Evolutionary conservation across 2,329 filamentous ascomycete genomes (phyloP).

Genomic region (Paecilomyces formosus): DNA sequence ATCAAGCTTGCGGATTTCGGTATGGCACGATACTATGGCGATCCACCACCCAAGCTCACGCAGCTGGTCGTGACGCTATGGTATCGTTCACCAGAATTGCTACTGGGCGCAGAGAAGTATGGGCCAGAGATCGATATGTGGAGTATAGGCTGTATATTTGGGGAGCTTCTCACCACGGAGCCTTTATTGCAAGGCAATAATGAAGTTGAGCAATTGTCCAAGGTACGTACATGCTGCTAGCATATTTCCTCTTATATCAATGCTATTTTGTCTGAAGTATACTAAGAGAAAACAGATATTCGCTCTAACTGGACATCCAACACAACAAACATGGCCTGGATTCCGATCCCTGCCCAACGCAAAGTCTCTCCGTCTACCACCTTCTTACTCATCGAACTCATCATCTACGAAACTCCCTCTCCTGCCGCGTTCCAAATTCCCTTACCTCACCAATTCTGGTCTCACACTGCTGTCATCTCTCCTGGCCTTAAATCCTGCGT

Average conservation of each 20-base stretch:
- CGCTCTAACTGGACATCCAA: slow-evolving; percentile 78
- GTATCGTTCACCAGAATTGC: slow-evolving; percentile 88
- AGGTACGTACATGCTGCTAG: slow-evolving; percentile 36
- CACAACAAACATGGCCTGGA: slow-evolving; percentile 72
- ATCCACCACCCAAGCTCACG: slow-evolving; percentile 71
- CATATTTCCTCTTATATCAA: not conserved
- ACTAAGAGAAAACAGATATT: slow-evolving; percentile 55
- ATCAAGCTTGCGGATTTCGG: slow-evolving; percentile 97
- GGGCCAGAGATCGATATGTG: slow-evolving; percentile 79
- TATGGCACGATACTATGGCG: slow-evolving; percentile 85
- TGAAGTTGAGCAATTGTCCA: slow-evolving; percentile 81
- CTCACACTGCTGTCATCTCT: slow-evolving; percentile 61
- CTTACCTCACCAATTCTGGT: slow-evolving; percentile 70
- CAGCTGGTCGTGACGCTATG: slow-evolving; percentile 93
- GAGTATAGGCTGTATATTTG: slow-evolving; percentile 94
- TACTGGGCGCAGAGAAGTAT: slow-evolving; percentile 74
- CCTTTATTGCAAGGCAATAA: slow-evolving; percentile 82
- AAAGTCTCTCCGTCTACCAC: slow-evolving; percentile 64
- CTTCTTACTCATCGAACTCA: slow-evolving; percentile 19
- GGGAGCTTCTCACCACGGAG: slow-evolving; percentile 75
- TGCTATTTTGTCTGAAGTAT: too few species aligned
- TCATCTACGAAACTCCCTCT: slow-evolving; percentile 33
- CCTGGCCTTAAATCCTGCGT: slow-evolving; percentile 65
- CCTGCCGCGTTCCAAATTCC: slow-evolving; percentile 68
- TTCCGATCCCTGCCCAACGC: slow-evolving; percentile 87